Evolutionary conservation across 2,329 filamentous ascomycete species (phyloP), one percentile per base, ranked within the genome.

Genomic region (Beauveria brongniartii): DNA sequence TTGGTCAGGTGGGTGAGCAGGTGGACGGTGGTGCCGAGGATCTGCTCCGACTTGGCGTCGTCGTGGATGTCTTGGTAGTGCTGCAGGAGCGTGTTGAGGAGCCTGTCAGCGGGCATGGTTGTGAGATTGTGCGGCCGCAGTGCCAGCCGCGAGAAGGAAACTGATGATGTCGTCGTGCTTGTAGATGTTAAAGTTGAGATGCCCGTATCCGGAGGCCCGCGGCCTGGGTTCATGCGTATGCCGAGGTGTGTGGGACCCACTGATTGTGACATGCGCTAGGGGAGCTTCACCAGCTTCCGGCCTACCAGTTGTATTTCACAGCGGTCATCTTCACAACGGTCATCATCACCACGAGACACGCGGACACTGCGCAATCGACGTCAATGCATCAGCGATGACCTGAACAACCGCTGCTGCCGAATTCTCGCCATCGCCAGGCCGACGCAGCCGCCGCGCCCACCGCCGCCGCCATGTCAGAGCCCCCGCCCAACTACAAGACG

Each of bases 1-100:
- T 92, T 92, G 63, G 84, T 85, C 57, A 92, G 83, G 54, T 82
- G 83, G 18, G 85, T 82, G 60, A 92, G 79, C 34, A 92, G 82
- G 44, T 85, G 82, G 20, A 83, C 80, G 18, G 88, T 89, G 50
- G 86, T 88, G 64, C 82, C 85, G 68, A 89, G 77, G 67, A 86
- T 80, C 70, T 83, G 80, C 64, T 83, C 77, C 26, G 79, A 82
- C 65, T 77, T 77, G 59, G 71, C 69, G 54, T 75, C 74, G 71
- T 82, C 77, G 71, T 80, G 80, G 54, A 79, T 72, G 65, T 82
- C 78, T 70, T 81, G 82, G 69, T 80, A 84, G 60, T 79, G 75
- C 66, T 85, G 81, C 65, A 91, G 77, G 62, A 90, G 81, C 48
- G 84, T 85, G 65, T 83, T 85, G 62, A 91, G 79, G 59, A 90